A percentile compares a stretch with the other conserved stretches of the same genome.
Conservation (phyloP, 2,329 filamentous ascomycete species). For the Penicillium sp. region DNA sequence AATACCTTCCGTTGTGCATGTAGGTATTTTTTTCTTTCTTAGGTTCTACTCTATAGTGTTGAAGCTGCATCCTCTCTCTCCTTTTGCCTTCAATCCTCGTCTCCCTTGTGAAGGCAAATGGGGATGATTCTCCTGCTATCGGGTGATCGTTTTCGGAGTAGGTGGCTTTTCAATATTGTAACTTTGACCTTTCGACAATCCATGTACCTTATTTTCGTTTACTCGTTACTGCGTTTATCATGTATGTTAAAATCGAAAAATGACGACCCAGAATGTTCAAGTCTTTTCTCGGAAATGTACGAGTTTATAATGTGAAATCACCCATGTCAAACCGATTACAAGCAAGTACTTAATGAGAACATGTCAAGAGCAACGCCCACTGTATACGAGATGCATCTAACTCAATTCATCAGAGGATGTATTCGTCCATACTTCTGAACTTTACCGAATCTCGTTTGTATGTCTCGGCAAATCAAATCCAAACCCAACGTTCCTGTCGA, state of each 20-base stretch:
- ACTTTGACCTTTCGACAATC: constrained; percentile 24
- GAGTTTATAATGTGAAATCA: not conserved
- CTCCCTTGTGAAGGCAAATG: constrained; percentile 3
- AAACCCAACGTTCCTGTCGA: constrained; percentile 24
- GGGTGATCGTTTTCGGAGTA: constrained; percentile 23
- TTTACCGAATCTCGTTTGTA: too few relatives aligned
- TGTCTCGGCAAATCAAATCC: constrained; percentile 8
- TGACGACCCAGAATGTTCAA: too few relatives aligned
- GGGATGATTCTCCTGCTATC: constrained; percentile 14
- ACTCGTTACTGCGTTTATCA: constrained; percentile 7
- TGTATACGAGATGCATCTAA: too few relatives aligned
- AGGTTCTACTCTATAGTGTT: not conserved
- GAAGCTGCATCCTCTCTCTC: not conserved
- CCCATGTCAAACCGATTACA: too few relatives aligned
- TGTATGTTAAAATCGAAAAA: too few relatives aligned
- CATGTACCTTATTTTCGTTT: constrained; percentile 30
- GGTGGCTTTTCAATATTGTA: constrained; percentile 24
- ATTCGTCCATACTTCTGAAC: too few relatives aligned
- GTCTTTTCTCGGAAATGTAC: not conserved
- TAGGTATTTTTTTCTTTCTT: constrained; percentile 12
- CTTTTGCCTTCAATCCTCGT: not conserved
- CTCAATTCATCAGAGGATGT: too few relatives aligned
- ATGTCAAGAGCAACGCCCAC: too few relatives aligned
- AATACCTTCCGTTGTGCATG: constrained; percentile 4
- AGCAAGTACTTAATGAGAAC: too few relatives aligned